Base-by-base conservation (phyloP, 148 eudicot species). In the Camellia japonica region DNA sequence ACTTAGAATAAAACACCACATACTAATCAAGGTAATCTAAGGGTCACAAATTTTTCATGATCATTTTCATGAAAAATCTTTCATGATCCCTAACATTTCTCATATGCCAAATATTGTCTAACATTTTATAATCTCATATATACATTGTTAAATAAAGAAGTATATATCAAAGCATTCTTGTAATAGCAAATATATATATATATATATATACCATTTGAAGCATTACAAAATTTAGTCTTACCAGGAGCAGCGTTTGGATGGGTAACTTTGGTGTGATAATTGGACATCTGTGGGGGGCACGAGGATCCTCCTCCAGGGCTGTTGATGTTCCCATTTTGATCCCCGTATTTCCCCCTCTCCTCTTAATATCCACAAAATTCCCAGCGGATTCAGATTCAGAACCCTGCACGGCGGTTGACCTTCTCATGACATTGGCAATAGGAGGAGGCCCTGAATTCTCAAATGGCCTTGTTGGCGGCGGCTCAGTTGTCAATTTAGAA, bases 201-300 rank as follows among this genome's bases (percentile, higher is more conserved):
- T 30, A 30, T 23, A 30, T 30, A 30, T 30, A 30, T 30, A 30
- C 30, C 30, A 30, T 30, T 30, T 30, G 30, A 30, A 30, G 30
- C 30, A 30, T 30, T 30, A 30, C 30, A 30, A 30, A 30, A 30
- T 30, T 30, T 30, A 30, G 13, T 72, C 73, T 76, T 84, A 90
- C 98, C 91, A 49, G 43, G 54, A 63, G 87, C 87, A 9, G 91
- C 30, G 30, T 30, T 85, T 4, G 92, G 92, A 81, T 91, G 90
- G 59, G 78, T 60, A 73, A 87, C 91, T 81, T 92, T 90, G 63
- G 81, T 73, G 84, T 87, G 87, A 80, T 88, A 87, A 55, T 90
- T 87, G 11, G 87, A 82, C 60, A 83, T 76, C 3, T 71, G 56
- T 19, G 81, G 76, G 64, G 93, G 13, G 82, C 85, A 58, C 81